phyloP scores from a whole-genome alignment of 2,329 filamentous ascomycete species.

The Beauveria rudraprayagi region DNA sequence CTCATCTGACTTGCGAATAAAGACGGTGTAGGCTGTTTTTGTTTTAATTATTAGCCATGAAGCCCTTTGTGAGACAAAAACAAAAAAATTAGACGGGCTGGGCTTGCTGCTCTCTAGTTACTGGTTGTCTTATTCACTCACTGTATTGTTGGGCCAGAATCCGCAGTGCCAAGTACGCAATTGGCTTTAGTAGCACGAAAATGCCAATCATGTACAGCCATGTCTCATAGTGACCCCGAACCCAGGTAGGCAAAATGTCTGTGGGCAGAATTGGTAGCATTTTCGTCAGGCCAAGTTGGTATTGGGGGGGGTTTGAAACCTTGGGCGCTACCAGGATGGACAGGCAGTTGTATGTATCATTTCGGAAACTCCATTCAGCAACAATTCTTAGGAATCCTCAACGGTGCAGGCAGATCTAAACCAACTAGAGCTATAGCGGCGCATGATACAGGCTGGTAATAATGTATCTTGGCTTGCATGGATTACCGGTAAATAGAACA shows the following conservation, averaged over 20 bases:
- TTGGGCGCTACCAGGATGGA: background rate
- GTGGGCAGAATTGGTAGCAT: background rate
- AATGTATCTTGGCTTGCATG: background rate
- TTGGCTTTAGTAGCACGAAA: background rate
- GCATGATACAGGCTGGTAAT: background rate
- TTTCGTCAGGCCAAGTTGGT: background rate
- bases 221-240: background rate
- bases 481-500: background rate
- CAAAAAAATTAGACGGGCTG: background rate
- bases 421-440: background rate
- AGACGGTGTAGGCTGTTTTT: background rate
- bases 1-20: background rate
- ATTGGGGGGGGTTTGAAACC: background rate
- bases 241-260: background rate
- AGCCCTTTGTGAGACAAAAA: background rate
- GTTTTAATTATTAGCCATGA: background rate
- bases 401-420: too few relatives aligned
- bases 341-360: background rate
- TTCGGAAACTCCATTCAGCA: background rate
- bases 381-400: background rate
- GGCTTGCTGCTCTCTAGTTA: background rate
- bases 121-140: background rate
- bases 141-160: background rate
- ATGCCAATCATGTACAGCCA: background rate
- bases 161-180: background rate